These are phyloP conservation scores for Colletotrichum sp. DNA, from an alignment of 2,329 filamentous ascomycete species.

Conservation along the genomic window DNA sequence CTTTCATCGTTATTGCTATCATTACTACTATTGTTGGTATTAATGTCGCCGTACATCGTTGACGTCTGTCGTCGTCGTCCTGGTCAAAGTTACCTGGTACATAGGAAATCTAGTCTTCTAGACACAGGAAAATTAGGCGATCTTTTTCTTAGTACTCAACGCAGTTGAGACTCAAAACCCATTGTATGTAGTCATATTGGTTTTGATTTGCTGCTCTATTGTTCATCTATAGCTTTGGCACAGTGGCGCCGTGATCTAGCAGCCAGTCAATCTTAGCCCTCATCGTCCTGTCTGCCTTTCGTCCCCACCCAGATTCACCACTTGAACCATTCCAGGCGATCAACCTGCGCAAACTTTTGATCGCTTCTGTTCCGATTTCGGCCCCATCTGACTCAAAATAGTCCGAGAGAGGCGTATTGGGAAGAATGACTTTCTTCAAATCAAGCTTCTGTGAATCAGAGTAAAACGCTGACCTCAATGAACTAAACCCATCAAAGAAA, in stretches of 20 bases:
- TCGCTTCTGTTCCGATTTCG: neutral
- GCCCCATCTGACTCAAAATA: too few species aligned
- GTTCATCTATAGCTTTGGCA: rapidly evolving
- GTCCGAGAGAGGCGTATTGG: neutral
- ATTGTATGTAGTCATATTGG: too few species aligned
- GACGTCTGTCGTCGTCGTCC: too few species aligned
- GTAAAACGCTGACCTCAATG: rapidly evolving
- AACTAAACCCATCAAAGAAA: rapidly evolving
- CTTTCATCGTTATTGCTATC: rapidly evolving
- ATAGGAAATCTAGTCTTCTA: rapidly evolving
- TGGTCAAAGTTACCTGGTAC: rapidly evolving
- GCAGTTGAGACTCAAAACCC: too few species aligned
- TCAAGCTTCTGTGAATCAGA: neutral
- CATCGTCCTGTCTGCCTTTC: neutral
- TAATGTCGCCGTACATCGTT: rapidly evolving
- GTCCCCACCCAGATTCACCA: too few species aligned
- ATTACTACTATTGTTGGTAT: rapidly evolving
- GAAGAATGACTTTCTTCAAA: neutral
- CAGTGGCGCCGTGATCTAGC: rapidly evolving
- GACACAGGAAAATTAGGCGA: too few species aligned
- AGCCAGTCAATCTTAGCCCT: neutral
- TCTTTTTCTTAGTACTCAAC: too few species aligned
- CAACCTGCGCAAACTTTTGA: rapidly evolving
- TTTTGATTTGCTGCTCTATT: neutral
- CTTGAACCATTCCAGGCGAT: rapidly evolving